phyloP scores from a whole-genome alignment of 495 filamentous ascomycete genomes.

The Hyaloscypha finlandica region DNA sequence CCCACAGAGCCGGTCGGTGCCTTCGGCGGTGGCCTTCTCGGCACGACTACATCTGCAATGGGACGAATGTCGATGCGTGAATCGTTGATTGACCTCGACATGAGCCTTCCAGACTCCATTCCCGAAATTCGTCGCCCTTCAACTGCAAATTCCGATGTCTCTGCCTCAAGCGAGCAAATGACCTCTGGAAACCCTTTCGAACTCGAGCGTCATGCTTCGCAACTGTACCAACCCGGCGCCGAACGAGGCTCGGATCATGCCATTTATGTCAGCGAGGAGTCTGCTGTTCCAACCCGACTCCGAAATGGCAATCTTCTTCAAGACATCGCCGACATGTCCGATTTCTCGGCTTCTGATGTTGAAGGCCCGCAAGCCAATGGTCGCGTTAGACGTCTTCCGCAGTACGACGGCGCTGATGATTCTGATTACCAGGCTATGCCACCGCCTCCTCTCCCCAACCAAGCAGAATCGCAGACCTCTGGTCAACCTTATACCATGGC shows the following conservation, averaged over 20 bases:
- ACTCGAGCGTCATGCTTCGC: slow-evolving; percentile 52
- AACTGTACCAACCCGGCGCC: slow-evolving; percentile 39
- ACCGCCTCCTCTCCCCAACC: slow-evolving; percentile 10
- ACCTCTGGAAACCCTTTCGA: slow-evolving; percentile 53
- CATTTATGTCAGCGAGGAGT: slow-evolving; percentile 54
- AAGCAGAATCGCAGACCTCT: not conserved
- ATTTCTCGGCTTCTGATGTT: slow-evolving; percentile 29
- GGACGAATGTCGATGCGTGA: slow-evolving; percentile 21
- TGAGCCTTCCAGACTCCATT: slow-evolving; percentile 40
- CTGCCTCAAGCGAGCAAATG: slow-evolving; percentile 26
- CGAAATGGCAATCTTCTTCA: slow-evolving; percentile 2
- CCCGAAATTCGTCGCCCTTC: slow-evolving; percentile 43
- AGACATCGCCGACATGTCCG: slow-evolving; percentile 26
- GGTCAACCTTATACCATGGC: slow-evolving; percentile 14
- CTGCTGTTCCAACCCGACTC: slow-evolving; percentile 19
- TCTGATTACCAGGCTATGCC: slow-evolving; percentile 22
- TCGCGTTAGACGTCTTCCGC: slow-evolving; percentile 1
- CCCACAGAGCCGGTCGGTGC: slow-evolving; percentile 49
- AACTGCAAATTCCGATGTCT: slow-evolving; percentile 54
- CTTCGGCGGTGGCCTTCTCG: slow-evolving; percentile 38
- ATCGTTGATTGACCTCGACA: slow-evolving; percentile 49
- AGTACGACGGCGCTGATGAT: slow-evolving; percentile 15
- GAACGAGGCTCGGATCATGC: slow-evolving; percentile 42
- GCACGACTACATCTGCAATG: slow-evolving; percentile 3
- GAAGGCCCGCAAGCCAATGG: slow-evolving; percentile 18